Conservation (phyloP, 1,284 basidiomycete species). For the Cryptococcus jaspeensis region DNA sequence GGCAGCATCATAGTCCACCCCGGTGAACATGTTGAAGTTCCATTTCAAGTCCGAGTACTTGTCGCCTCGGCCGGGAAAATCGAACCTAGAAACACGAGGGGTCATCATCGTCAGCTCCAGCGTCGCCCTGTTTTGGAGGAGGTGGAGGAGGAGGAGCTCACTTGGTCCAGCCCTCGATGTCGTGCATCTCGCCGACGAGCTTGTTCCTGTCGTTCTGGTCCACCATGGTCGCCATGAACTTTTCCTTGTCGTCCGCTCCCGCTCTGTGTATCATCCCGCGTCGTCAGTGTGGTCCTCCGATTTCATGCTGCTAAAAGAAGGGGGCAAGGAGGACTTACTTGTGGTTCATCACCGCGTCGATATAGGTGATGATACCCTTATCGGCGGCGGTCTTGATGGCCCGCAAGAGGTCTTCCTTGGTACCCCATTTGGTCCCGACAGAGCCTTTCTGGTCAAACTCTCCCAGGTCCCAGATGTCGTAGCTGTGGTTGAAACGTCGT, state of each 20-base stretch:
- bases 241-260: constrained; percentile 78
- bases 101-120: background rate
- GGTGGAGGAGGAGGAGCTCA: constrained; percentile 12
- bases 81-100: constrained; percentile 58
- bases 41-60: constrained; percentile 61
- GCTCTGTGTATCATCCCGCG: constrained; percentile 34
- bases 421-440: constrained; percentile 86
- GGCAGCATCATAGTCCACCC: constrained; percentile 81
- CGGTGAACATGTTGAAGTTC: constrained; percentile 58
- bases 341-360: constrained; percentile 58
- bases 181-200: constrained; percentile 61
- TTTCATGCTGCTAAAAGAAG: background rate
- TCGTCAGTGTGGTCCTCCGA: too few relatives aligned
- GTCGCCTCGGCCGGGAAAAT: constrained; percentile 72
- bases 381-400: constrained; percentile 58
- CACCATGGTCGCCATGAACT: constrained; percentile 72
- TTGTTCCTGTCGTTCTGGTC: constrained; percentile 57
- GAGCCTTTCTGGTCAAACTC: constrained; percentile 86
- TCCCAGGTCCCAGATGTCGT: constrained; percentile 79
- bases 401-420: constrained; percentile 71
- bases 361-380: constrained; percentile 50
- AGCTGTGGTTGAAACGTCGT: constrained; percentile 52
- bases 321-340: constrained; percentile 31
- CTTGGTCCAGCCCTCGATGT: constrained; percentile 82
- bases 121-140: background rate